phyloP scores from a whole-genome alignment of 164 flowering plant species.

The Protea cynaroides region DNA sequence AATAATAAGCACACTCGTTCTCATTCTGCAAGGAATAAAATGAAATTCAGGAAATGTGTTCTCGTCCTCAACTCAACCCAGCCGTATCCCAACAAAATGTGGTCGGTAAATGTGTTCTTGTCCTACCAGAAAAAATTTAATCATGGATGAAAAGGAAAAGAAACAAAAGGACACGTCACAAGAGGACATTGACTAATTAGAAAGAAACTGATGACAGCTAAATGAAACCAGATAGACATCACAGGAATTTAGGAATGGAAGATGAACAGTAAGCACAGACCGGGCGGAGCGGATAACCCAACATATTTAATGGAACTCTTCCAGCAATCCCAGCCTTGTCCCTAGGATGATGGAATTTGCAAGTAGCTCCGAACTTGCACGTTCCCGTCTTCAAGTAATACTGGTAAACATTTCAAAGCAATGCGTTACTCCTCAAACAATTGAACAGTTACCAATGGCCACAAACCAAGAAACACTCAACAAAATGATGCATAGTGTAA shows the following conservation, averaged over 20 bases:
- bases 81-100: no score
- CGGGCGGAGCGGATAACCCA: constrained; percentile 97
- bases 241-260: constrained; percentile 4
- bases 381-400: constrained; percentile 56
- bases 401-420: no score
- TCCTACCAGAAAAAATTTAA: no score
- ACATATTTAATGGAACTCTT: constrained; percentile 65
- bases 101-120: no score
- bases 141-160: not conserved
- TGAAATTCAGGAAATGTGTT: not conserved
- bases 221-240: constrained; percentile 3
- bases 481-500: no score
- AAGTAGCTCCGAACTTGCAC: constrained; percentile 95
- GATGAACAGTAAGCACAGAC: constrained; percentile 33
- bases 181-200: no score
- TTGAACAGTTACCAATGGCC: no score
- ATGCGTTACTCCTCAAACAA: no score
- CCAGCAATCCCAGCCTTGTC: constrained; percentile 93
- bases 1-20: constrained; percentile 82
- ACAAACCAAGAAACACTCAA: no score
- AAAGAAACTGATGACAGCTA: constrained; percentile 4
- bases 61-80: no score
- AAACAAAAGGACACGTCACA: not conserved
- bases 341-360: constrained; percentile 24
- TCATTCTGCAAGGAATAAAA: constrained; percentile 54